A percentile compares a stretch with the other conserved stretches of the same genome.
Conservation (phyloP, 345 rosid species). For the Syzygium aqueum region DNA sequence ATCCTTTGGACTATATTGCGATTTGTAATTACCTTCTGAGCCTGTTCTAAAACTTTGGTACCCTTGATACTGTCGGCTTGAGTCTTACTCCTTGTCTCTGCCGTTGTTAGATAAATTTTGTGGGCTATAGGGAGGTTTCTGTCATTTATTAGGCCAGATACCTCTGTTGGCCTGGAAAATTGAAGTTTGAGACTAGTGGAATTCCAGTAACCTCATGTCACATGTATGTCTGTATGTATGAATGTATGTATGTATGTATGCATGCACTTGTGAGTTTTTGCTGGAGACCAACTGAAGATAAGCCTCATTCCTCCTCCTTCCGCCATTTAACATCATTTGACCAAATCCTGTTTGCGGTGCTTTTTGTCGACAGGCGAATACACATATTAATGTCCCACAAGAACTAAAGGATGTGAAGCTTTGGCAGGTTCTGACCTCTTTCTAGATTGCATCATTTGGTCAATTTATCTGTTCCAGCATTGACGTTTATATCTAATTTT, state of each 20-base stretch:
- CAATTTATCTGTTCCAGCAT: not conserved
- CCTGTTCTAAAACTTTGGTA: not conserved
- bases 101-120: not conserved
- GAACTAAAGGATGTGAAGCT: slow-evolving; percentile 95
- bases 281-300: not conserved
- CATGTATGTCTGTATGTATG: not conserved
- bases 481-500: not conserved
- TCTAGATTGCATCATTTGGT: not conserved
- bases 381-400: slow-evolving; percentile 75
- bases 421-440: slow-evolving; percentile 71
- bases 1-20: not conserved
- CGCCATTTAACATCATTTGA: not conserved
- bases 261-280: not conserved
- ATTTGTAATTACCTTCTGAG: not conserved
- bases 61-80: not conserved
- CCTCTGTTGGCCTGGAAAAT: not conserved
- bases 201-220: not conserved
- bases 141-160: not conserved
- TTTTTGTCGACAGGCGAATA: slow-evolving; percentile 68
- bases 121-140: not conserved
- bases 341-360: slow-evolving; percentile 5
- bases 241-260: not conserved
- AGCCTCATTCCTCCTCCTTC: not conserved
- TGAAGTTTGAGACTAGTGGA: not conserved
- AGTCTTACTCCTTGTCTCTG: not conserved